A percentile compares a stretch with the other conserved stretches of the same genome.
phyloP scores from a whole-genome alignment of 257 asterid species.

The Solanum tarijense region DNA sequence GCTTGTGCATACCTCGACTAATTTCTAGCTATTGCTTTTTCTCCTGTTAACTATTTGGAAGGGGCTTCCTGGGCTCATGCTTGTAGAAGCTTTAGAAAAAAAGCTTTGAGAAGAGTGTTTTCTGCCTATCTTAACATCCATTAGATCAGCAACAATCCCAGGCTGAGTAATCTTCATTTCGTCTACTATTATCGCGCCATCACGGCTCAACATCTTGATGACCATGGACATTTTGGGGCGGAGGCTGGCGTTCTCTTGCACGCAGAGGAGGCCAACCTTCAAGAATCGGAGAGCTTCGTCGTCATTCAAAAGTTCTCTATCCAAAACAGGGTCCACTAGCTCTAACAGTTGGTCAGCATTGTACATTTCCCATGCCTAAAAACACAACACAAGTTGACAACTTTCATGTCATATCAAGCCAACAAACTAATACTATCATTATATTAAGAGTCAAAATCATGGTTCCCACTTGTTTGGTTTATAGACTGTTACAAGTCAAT shows the following conservation, averaged over 20 bases:
- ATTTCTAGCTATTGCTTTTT: neutral
- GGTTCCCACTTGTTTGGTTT: neutral
- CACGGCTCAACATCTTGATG: constrained; percentile 48
- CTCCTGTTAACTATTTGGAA: neutral
- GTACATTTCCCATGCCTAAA: constrained; percentile 73
- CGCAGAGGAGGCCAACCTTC: constrained; percentile 66
- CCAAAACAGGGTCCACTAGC: constrained; percentile 44
- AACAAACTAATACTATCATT: neutral
- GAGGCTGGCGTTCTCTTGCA: constrained; percentile 48
- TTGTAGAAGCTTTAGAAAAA: constrained; percentile 38
- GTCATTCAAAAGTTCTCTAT: constrained; percentile 22
- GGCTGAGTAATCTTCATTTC: constrained; percentile 35
- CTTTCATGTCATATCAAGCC: neutral
- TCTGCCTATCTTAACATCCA: constrained; percentile 43
- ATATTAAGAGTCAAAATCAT: neutral
- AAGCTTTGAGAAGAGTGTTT: constrained; percentile 27
- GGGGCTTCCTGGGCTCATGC: constrained; percentile 20
- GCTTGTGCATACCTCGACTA: neutral
- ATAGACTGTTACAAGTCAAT: neutral
- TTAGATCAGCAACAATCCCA: constrained; percentile 56
- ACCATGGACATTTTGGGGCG: constrained; percentile 62
- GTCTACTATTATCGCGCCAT: constrained; percentile 8
- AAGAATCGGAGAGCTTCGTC: constrained; percentile 47
- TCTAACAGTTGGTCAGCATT: constrained; percentile 19
- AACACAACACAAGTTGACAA: neutral